Percentiles rank a stretch among this genome's conserved stretches.
Evolutionary conservation across 2,329 filamentous ascomycete species (phyloP).

Genomic region (Pleoardoris graminearum): DNA sequence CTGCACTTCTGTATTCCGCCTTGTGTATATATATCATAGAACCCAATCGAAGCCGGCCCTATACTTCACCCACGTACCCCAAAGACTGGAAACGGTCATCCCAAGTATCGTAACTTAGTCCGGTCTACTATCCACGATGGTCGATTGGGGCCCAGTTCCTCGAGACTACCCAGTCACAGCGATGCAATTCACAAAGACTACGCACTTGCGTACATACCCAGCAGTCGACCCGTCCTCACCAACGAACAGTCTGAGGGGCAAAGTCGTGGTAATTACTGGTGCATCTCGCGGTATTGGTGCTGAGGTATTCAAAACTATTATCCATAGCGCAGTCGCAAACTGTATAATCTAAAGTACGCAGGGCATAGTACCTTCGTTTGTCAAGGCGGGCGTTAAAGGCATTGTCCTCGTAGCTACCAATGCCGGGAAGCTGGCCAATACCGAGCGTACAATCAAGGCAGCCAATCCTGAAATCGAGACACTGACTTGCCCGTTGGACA

Average conservation of each 20-base stretch:
- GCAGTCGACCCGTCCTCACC: constrained; percentile 45
- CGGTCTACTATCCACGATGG: no score
- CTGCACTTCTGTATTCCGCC: no score
- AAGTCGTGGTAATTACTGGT: constrained; percentile 49
- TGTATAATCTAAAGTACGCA: constrained; percentile 7
- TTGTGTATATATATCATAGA: no score
- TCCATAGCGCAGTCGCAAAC: no score
- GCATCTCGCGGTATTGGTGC: constrained; percentile 47
- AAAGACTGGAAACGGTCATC: no score
- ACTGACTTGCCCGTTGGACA: no score
- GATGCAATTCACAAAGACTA: constrained; percentile 19
- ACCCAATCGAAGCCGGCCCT: no score
- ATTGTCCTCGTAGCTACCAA: constrained; percentile 42
- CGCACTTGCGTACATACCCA: constrained; percentile 46
- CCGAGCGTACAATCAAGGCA: constrained; percentile 27
- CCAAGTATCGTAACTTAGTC: no score
- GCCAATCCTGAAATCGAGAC: constrained; percentile 36
- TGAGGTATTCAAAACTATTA: no score
- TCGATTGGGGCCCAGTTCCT: constrained; percentile 19
- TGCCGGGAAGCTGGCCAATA: constrained; percentile 28
- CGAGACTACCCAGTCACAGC: constrained; percentile 21
- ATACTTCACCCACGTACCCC: no score
- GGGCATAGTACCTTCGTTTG: constrained; percentile 43
- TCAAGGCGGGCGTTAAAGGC: constrained; percentile 40
- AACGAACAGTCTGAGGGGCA: constrained; percentile 40